A percentile compares a stretch with the other conserved stretches of the same genome.
Evolutionary conservation across 2,329 filamentous ascomycete genomes (phyloP).

Genomic region (Xylariales sp.): DNA sequence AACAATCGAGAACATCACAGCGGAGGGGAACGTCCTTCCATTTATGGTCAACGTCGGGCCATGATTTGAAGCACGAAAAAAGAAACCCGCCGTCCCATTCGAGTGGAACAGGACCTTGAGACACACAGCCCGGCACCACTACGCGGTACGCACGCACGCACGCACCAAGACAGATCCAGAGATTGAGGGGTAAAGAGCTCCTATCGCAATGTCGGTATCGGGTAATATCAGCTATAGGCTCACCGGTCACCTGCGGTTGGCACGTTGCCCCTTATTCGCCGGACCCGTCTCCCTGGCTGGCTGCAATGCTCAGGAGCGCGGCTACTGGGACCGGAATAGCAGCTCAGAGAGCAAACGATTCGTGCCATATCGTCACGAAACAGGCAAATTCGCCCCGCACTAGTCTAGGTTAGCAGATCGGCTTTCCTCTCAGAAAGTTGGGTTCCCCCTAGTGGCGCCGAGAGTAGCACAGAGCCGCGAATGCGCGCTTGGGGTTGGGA

Average conservation of each 20-base stretch:
- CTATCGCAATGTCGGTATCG: constrained; percentile 34
- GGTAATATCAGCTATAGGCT: constrained; percentile 36
- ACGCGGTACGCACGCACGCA: background rate
- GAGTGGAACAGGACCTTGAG: constrained; percentile 31
- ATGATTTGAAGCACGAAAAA: constrained; percentile 29
- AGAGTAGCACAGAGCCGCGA: constrained; percentile 26
- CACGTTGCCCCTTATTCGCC: constrained; percentile 26
- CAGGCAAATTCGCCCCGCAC: constrained; percentile 30
- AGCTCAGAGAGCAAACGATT: constrained; percentile 19
- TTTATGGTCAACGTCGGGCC: constrained; percentile 41
- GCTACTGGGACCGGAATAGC: constrained; percentile 20
- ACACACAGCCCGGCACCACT: constrained; percentile 26
- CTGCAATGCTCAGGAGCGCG: constrained; percentile 21
- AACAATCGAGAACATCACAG: constrained; percentile 18
- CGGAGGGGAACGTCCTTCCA: constrained; percentile 34
- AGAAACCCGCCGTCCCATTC: constrained; percentile 20
- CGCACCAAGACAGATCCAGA: constrained; percentile 32
- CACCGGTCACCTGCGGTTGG: constrained; percentile 31
- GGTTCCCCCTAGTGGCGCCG: background rate
- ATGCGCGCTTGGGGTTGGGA: constrained; percentile 8
- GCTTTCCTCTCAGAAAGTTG: background rate
- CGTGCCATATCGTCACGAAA: constrained; percentile 14
- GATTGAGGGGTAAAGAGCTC: constrained; percentile 38
- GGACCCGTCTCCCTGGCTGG: background rate
- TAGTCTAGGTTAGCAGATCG: constrained; percentile 5